Conservation (phyloP, 176 grass and related monocot species). For the Thinopyrum elongatum region DNA sequence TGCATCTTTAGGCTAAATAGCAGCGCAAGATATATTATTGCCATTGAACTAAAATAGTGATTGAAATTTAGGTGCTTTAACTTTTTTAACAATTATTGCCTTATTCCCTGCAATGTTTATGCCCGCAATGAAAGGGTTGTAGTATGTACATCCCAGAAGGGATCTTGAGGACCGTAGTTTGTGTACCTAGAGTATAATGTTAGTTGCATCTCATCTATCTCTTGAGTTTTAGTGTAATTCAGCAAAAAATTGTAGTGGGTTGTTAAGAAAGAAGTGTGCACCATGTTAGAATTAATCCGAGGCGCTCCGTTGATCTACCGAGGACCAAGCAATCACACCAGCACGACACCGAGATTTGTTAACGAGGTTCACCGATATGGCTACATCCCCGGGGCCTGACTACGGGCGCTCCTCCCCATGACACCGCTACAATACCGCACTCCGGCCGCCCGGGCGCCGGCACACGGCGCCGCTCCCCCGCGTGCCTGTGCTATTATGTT, state of each 20-base stretch:
- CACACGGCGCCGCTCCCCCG: too few species aligned
- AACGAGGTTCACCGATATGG: too few species aligned
- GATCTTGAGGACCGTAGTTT: background rate
- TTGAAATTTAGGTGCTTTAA: background rate
- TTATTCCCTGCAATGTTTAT: background rate
- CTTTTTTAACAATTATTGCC: background rate
- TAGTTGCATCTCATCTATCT: background rate
- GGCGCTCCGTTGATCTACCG: too few species aligned
- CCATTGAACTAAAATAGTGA: background rate
- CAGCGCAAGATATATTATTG: background rate
- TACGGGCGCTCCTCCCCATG: too few species aligned
- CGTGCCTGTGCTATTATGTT: too few species aligned
- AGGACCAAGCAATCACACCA: too few species aligned
- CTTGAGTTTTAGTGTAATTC: background rate
- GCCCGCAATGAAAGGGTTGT: background rate
- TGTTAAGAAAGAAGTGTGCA: background rate
- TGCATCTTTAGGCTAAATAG: background rate
- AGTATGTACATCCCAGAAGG: background rate
- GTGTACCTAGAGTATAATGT: background rate
- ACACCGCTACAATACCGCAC: too few species aligned
- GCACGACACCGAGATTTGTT: too few species aligned
- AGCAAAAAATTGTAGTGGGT: background rate
- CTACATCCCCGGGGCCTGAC: too few species aligned
- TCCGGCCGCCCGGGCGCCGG: too few species aligned
- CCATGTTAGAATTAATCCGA: too few species aligned